phyloP scores from a whole-genome alignment of 495 filamentous ascomycete species.

The Xylaria longipes region DNA sequence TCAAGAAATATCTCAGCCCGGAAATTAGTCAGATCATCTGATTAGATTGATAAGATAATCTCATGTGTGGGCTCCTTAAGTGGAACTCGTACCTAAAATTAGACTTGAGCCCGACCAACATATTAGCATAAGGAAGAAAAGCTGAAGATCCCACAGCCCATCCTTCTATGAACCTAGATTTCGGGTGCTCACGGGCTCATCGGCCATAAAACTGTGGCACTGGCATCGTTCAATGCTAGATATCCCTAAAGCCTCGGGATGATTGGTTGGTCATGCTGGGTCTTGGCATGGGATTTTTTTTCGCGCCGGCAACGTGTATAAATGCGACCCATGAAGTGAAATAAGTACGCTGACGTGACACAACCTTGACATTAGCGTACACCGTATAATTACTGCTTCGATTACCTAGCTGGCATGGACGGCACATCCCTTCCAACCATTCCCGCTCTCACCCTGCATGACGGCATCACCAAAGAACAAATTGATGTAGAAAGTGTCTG shows the following conservation, averaged over 20 bases:
- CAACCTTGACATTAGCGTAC: too few relatives aligned
- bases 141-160: neutral
- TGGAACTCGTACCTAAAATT: neutral
- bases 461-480: neutral
- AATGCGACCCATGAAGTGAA: neutral
- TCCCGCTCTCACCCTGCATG: too few relatives aligned
- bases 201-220: neutral
- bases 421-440: neutral
- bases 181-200: neutral
- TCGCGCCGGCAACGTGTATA: neutral
- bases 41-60: constrained; percentile 1
- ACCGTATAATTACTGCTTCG: neutral
- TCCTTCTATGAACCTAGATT: neutral
- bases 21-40: neutral
- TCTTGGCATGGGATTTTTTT: neutral
- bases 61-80: neutral
- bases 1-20: too few relatives aligned
- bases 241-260: neutral
- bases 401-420: neutral
- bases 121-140: neutral
- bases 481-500: neutral
- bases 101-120: neutral
- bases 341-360: neutral
- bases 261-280: neutral
- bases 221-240: neutral